Base-by-base conservation (phyloP, 441 rosid species). In the Erodium moschatum region DNA sequence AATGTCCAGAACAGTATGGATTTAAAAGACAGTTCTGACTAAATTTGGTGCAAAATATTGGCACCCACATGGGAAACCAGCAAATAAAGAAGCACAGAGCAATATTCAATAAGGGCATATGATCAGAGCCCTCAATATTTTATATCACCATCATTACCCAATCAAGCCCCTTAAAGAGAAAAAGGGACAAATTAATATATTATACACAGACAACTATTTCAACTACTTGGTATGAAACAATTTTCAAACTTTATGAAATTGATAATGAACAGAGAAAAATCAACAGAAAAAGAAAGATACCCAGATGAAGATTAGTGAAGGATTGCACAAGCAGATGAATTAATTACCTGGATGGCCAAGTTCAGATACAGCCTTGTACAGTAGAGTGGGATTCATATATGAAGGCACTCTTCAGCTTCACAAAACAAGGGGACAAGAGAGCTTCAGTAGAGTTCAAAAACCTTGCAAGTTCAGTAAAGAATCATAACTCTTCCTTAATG, bases 391-490 rank as follows among this genome's bases (percentile, higher is more conserved):
- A 15, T 6, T 15, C 20, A 52, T 16, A n/a, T 12, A 9, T 48
- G 46, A 13, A 48, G 56, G 15, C 56, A 62, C 10, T 24, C 46
- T 24, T 24, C 19, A 35, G 46, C 35, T 21, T 27, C 68, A 58
- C 63, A 70, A 21, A 50, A 21, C 44, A 64, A 38, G 18, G 56
- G 56, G 5, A 48, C 11, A 13, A 5, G 44, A 66, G 70, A 62
- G 44, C 29, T 33, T 70, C 18, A 1, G 18, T 6, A 64, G 54
- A 50, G 73, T 13, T 65, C 29, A 40, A 72, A 82, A 78, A 81
- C 68, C 15, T 42, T 72, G 67, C 56, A 42, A 75, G 73, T 75
- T 74, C 69, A 85, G 81, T 83, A 79, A 85, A 31, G 88, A 78
- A 82, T 81, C 19, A 79, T 78, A 79, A 77, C 67, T 67, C 66